These are phyloP conservation scores for Rauvolfia tetraphylla DNA, from an alignment of 257 asterid species.

Conservation along the genomic window DNA sequence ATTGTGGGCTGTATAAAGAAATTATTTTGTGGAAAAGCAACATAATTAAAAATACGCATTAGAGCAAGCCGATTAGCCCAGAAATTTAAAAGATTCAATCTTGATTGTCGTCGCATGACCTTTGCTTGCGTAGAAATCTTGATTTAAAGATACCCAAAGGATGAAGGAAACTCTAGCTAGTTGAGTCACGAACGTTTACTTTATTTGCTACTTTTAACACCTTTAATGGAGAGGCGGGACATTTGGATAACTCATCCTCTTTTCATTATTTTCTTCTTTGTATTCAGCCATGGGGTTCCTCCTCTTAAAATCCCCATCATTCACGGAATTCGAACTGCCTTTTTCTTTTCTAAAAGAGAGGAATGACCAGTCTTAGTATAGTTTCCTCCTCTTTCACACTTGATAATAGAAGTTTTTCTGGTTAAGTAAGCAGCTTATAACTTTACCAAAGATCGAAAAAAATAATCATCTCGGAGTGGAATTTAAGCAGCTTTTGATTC, in stretches of 20 bases:
- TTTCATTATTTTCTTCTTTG: not conserved
- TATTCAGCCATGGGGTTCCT: not conserved
- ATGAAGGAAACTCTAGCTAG: conserved; percentile 6
- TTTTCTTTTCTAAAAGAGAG: not conserved
- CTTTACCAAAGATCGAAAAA: too few species aligned
- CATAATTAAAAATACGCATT: conserved; percentile 7
- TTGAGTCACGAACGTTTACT: not conserved
- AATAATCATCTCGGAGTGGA: not conserved
- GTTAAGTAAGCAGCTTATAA: too few species aligned
- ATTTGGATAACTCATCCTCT: conserved; percentile 10
- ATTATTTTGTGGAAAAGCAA: not conserved
- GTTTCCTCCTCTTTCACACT: too few species aligned
- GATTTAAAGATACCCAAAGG: conserved; percentile 16
- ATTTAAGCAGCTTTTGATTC: not conserved
- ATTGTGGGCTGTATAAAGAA: not conserved
- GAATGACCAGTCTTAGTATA: too few species aligned
- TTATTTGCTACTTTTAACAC: conserved; percentile 10
- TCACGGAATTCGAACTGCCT: not conserved
- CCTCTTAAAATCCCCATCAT: conserved; percentile 10
- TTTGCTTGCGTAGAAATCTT: conserved; percentile 17
- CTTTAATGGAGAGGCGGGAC: conserved; percentile 15
- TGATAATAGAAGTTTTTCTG: too few species aligned
- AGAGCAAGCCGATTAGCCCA: conserved; percentile 11
- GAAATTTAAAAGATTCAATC: conserved; percentile 14
- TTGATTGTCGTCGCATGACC: conserved; percentile 13